phyloP scores from a whole-genome alignment of 1,284 basidiomycete species.

The Omphalotus olearius region DNA sequence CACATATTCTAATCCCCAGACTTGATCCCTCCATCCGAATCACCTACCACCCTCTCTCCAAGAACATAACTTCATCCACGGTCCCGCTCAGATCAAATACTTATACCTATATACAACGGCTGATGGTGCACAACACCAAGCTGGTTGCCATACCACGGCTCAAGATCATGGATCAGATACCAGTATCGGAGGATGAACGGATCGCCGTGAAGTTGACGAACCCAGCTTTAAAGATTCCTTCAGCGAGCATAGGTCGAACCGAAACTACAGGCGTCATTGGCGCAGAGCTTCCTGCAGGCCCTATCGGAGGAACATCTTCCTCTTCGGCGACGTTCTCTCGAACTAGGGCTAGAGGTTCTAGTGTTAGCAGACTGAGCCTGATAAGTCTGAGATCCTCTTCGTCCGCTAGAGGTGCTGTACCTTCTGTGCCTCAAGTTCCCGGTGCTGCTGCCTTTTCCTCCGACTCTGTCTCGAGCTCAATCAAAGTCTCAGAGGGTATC shows the following conservation, averaged over 20 bases:
- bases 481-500: slow-evolving; percentile 15
- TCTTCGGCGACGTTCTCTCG: background rate
- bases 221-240: slow-evolving; percentile 4
- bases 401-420: background rate
- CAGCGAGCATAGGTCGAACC: background rate
- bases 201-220: slow-evolving; percentile 11
- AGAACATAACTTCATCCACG: slow-evolving; percentile 5
- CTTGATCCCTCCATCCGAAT: slow-evolving; percentile 12
- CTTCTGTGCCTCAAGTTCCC: background rate
- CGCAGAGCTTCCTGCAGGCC: background rate
- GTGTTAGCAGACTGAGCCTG: background rate
- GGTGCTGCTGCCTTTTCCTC: background rate
- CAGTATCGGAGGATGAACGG: slow-evolving; percentile 9
- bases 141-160: background rate
- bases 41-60: slow-evolving; percentile 6
- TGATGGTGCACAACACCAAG: slow-evolving; percentile 13
- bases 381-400: background rate
- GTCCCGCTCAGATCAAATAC: background rate
- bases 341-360: background rate
- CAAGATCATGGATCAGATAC: slow-evolving; percentile 13
- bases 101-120: slow-evolving; percentile 6
- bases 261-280: background rate
- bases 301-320: background rate
- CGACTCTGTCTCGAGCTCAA: background rate
- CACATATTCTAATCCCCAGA: background rate